Conservation (phyloP, 495 filamentous ascomycete genomes). For the Oleoguttula mirabilis region DNA sequence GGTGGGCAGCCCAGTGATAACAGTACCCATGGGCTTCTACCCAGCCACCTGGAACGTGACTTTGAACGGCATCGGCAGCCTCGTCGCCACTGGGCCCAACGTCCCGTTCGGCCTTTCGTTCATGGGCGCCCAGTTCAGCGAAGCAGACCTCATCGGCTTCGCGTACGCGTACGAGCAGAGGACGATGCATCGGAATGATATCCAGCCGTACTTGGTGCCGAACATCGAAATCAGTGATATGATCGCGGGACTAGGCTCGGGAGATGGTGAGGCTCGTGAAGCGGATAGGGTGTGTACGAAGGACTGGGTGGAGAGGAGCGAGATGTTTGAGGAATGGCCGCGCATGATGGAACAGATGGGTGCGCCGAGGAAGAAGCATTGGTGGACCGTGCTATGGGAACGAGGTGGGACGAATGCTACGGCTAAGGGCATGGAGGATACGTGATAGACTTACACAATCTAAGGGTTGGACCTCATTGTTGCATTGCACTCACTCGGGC, state of each 20-base stretch:
- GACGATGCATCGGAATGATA: slow-evolving; percentile 38
- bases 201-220: slow-evolving; percentile 37
- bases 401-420: neutral
- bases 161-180: slow-evolving; percentile 59
- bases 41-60: slow-evolving; percentile 34
- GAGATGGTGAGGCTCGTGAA: too few species aligned
- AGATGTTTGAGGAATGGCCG: slow-evolving; percentile 7
- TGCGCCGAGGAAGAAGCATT: slow-evolving; percentile 2
- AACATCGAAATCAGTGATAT: slow-evolving; percentile 35
- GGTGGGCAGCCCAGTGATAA: slow-evolving; percentile 39
- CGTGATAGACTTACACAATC: too few species aligned
- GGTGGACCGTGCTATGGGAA: slow-evolving; percentile 1
- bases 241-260: too few species aligned
- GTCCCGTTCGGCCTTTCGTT: slow-evolving; percentile 50
- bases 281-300: slow-evolving; percentile 3
- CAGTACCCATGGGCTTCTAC: slow-evolving; percentile 42
- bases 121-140: slow-evolving; percentile 42
- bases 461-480: too few species aligned
- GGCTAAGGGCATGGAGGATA: neutral
- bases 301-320: slow-evolving; percentile 11
- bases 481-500: too few species aligned
- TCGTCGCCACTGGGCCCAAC: slow-evolving; percentile 36
- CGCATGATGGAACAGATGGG: slow-evolving; percentile 3
- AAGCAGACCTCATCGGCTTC: slow-evolving; percentile 46
- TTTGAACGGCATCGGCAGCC: slow-evolving; percentile 29